Evolutionary conservation across 768 basidiomycete species (phyloP).

Genomic region (Leucocoprinus leucothites): DNA sequence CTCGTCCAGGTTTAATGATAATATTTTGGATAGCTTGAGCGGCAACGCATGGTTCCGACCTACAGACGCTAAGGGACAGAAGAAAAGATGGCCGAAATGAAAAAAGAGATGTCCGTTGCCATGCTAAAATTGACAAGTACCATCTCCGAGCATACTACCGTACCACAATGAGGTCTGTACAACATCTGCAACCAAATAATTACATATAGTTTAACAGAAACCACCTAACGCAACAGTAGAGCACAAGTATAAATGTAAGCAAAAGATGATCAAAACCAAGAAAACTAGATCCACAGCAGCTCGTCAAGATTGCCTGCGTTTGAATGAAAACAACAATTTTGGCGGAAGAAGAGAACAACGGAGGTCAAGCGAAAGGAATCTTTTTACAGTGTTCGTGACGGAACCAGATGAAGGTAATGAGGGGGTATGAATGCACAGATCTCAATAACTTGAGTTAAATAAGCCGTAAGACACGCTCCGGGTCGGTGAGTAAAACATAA

Average conservation of each 20-base stretch:
- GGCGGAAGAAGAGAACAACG: not conserved
- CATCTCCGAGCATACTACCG: not conserved
- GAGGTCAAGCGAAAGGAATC: too few relatives aligned
- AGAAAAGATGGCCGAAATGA: too few relatives aligned
- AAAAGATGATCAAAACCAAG: not conserved
- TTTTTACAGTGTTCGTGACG: not conserved
- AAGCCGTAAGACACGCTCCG: not conserved
- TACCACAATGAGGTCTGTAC: constrained; percentile 1
- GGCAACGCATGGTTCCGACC: not conserved
- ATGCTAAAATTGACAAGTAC: not conserved
- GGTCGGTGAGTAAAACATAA: not conserved
- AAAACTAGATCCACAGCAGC: constrained; percentile 5
- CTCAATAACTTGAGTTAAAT: constrained; percentile 7
- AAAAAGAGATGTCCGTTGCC: not conserved
- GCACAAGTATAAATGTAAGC: too few relatives aligned
- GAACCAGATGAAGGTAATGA: not conserved
- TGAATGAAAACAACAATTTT: not conserved
- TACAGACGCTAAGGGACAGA: too few relatives aligned
- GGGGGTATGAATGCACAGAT: not conserved
- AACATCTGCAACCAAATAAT: constrained; percentile 14
- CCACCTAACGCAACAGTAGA: not conserved
- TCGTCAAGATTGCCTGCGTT: constrained; percentile 8
- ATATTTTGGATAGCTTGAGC: not conserved
- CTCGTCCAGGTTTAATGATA: too few relatives aligned
- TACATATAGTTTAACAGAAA: not conserved